A percentile compares a stretch with the other conserved stretches of the same genome.
These are phyloP conservation scores for Petunia secreta DNA, from an alignment of 257 asterid species.

Conservation along the genomic window DNA sequence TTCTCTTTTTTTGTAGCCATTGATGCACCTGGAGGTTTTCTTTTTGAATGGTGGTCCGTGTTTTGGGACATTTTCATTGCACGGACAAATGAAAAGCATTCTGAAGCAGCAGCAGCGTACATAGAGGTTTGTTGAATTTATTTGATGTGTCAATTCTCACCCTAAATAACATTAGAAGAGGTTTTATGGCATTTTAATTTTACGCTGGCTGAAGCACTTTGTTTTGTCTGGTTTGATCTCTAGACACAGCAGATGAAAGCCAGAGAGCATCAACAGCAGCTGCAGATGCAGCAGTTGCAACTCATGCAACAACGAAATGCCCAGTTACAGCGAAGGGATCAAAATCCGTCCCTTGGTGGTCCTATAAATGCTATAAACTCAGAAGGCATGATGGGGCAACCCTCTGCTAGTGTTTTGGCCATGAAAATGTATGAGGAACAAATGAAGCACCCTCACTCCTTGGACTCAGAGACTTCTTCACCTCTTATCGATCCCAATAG, in stretches of 20 bases:
- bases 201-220: not conserved
- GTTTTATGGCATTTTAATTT: not conserved
- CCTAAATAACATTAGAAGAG: conserved; percentile 6
- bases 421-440: conserved; percentile 98
- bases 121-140: conserved; percentile 71
- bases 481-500: conserved; percentile 87
- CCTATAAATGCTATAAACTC: conserved; percentile 73
- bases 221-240: conserved; percentile 26
- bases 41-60: conserved; percentile 99
- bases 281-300: conserved; percentile 95
- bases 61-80: conserved; percentile 99
- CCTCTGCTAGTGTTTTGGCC: conserved; percentile 91
- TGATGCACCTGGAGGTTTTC: conserved; percentile 99
- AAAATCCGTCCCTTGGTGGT: conserved; percentile 85
- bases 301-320: conserved; percentile 93
- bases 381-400: conserved; percentile 95
- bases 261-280: conserved; percentile 94
- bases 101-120: conserved; percentile 98
- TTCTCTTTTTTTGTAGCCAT: conserved; percentile 60
- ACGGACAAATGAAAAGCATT: conserved; percentile 97
- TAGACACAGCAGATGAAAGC: conserved; percentile 94
- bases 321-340: conserved; percentile 94
- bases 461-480: conserved; percentile 91
- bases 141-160: not conserved
- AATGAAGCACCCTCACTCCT: conserved; percentile 84